These are phyloP conservation scores for Chytriomyces confervae DNA, from an alignment of 192 early-diverging fungal species.

Conservation along the genomic window DNA sequence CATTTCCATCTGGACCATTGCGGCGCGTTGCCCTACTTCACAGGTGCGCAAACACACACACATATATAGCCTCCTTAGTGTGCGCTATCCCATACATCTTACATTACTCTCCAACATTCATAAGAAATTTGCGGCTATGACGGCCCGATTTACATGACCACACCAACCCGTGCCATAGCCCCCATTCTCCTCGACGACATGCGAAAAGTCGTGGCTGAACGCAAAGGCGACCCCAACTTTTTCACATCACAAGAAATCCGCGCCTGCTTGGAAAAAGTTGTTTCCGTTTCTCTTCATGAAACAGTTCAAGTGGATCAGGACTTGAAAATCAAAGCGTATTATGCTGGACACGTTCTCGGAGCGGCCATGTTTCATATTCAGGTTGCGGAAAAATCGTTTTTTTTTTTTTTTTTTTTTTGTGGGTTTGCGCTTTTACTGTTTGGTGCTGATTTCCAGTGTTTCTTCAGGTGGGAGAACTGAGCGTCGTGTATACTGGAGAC, in stretches of 20 bases:
- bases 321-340: slow-evolving; percentile 91
- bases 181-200: slow-evolving; percentile 94
- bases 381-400: slow-evolving; percentile 15
- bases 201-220: slow-evolving; percentile 88
- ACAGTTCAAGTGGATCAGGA: slow-evolving; percentile 88
- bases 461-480: slow-evolving; percentile 63
- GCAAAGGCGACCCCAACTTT: slow-evolving; percentile 88
- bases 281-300: slow-evolving; percentile 83
- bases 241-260: slow-evolving; percentile 89
- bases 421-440: background rate
- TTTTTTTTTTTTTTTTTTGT: background rate
- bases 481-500: slow-evolving; percentile 95
- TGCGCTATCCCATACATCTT: too few relatives aligned
- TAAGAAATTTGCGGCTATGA: slow-evolving; percentile 88
- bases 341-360: slow-evolving; percentile 98
- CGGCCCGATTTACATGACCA: slow-evolving; percentile 98
- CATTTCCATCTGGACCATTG: slow-evolving; percentile 99
- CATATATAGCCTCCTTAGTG: too few relatives aligned
- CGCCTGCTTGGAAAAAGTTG: slow-evolving; percentile 94
- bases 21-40: slow-evolving; percentile 94
- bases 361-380: slow-evolving; percentile 97
- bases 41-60: slow-evolving; percentile 31
- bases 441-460: slow-evolving; percentile 68
- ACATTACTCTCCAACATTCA: too few relatives aligned
- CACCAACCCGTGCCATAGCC: slow-evolving; percentile 90